Base-by-base conservation (phyloP, 108 stramenopile species). In the Pseudonitzschia pungens region DNA sequence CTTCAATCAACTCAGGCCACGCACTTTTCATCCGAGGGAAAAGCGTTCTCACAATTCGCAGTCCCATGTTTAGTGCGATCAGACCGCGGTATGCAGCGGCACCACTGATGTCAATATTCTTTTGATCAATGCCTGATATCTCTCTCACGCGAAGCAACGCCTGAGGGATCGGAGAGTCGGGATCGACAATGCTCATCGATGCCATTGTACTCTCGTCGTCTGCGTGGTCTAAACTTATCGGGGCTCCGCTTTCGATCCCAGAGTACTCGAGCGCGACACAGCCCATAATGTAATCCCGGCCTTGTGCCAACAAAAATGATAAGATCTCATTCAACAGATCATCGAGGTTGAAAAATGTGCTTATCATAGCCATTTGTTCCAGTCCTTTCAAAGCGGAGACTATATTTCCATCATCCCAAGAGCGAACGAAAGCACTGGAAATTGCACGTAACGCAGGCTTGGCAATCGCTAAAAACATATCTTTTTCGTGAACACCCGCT, bases 401-500 rank as follows among this genome's bases (percentile, higher is more conserved):
- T 20, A 95, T 88, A 48, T 89, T 80, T n/a, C 75, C 84, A 76
- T 95, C 96, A 72, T 96, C 96, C 81, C 84, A 86, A 28, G 92
- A 87, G 29, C 92, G 85, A 24, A 84, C 79, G 50, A 96, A 97
- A 10, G 93, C 84, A 53, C 86, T 84, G 22, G 89, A 65, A 52
- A 95, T 86, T 33, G 86, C 84, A 33, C 82, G 79, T 26, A 91
- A 74, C 14, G 90, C 89, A 22, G 87, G 82, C 18, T 86, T 86
- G 10, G 86, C 81, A 55, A 96, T 84, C 33, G 82, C 80, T 4
- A 87, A 41, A 70, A 92, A 96, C 96, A 97, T 97, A 40, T 97
- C 95, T 65, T 91, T 90, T 44, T 94, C 92, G 73, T 92, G 95
- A n/a, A 93, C 81, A 21, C 92, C 92, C 11, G 89, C 91, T 45